A percentile compares a stretch with the other conserved stretches of the same genome.
Conservation (phyloP, 805 yeast species). For the Cyberlindnera amylophila region DNA sequence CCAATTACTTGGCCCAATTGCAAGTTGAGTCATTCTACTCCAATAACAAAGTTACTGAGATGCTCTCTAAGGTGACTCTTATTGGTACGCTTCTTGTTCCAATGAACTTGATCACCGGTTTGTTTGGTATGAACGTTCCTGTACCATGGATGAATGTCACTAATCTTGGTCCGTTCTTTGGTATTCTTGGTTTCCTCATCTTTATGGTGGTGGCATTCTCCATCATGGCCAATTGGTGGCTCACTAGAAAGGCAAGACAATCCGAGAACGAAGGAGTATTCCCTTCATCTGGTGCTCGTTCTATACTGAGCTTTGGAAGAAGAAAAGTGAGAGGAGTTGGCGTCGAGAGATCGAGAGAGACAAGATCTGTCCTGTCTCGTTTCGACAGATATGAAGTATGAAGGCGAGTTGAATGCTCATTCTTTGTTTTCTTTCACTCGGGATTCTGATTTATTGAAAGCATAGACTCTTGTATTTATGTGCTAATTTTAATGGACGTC, state of each 20-base stretch:
- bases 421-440: too few relatives aligned
- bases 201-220: constrained; percentile 37
- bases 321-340: constrained; percentile 16
- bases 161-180: constrained; percentile 62
- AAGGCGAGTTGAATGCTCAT: too few relatives aligned
- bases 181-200: constrained; percentile 54
- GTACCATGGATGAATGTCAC: constrained; percentile 66
- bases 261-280: constrained; percentile 16
- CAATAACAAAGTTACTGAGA: constrained; percentile 78
- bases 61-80: constrained; percentile 84
- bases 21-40: constrained; percentile 90
- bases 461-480: too few relatives aligned
- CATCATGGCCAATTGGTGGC: constrained; percentile 39
- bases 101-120: constrained; percentile 82
- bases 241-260: constrained; percentile 32
- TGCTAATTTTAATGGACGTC: too few relatives aligned
- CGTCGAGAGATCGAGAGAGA: constrained; percentile 21
- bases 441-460: too few relatives aligned
- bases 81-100: constrained; percentile 91
- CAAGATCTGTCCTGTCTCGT: constrained; percentile 28
- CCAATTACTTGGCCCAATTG: constrained; percentile 88
- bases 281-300: constrained; percentile 28
- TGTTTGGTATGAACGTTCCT: constrained; percentile 92
- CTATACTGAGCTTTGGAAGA: constrained; percentile 28
- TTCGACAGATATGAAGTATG: constrained; percentile 23